Base-by-base conservation (phyloP, 164 flowering plant species). In the Annona squamosa region DNA sequence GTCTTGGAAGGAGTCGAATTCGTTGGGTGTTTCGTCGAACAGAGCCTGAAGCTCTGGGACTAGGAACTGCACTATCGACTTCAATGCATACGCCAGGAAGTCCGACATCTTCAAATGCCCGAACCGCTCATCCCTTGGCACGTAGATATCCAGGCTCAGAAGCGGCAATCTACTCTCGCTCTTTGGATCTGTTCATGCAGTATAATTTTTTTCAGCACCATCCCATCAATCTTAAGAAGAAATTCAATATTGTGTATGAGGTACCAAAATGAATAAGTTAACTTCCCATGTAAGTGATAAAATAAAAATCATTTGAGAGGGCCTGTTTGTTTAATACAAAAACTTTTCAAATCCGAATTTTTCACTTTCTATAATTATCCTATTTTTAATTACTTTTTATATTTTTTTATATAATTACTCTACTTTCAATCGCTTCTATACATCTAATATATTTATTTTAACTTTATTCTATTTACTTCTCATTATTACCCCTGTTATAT, bases 51-150 rank as follows among this genome's bases (percentile, higher is more conserved):
- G 52, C 78, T 87, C 97, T 0, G 97, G 93, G 16, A 78, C 3
- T 77, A 88, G 5, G 16, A 92, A 75, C 71, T 95, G 98, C 46
- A 80, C 84, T 9, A 95, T 19, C 19, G 98, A 84, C 74, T 91
- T 93, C 47, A 91, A 48, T 48, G 87, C 86, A 76, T 87, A 87
- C 12, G 87, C 98, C 6, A 95, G 82, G 79, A 93, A 87, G 82
- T 91, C 99, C 19, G 96, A 88, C 75, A 95, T 76, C 81, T 91
- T 95, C 66, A 93, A 13, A 71, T 82, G 90, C 10, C 83, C 79
- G 73, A 95, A 95, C 64, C 88, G 81, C 79, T 95, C 99, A 73
- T 95, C 98, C 72, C 91, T 80, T 2, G 99, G 99, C 63, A 95
- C 93, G 73, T 95, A 95, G 45, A 93, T 83, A 84, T 91, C 79